Conservation (phyloP, 2,329 filamentous ascomycete species). For the Alternaria burnsii region DNA sequence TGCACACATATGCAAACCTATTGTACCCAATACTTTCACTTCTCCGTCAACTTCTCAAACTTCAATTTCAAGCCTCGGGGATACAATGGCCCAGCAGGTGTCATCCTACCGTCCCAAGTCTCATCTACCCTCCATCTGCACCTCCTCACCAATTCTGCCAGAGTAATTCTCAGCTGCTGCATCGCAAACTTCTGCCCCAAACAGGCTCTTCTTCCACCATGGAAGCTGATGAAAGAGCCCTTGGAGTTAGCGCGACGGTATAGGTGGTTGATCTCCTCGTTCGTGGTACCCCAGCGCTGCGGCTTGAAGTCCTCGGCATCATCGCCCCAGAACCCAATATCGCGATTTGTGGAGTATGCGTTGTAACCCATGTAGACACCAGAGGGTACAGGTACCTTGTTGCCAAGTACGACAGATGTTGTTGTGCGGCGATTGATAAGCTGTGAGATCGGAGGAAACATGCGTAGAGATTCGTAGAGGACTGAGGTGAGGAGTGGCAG, state of each 20-base stretch:
- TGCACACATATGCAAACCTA: background rate
- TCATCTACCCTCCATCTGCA: constrained; percentile 36
- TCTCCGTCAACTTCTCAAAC: constrained; percentile 18
- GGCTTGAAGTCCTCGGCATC: constrained; percentile 51
- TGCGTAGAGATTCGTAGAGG: constrained; percentile 58
- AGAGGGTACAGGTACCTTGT: constrained; percentile 27
- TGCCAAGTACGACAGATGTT: constrained; percentile 34
- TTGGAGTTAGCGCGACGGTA: constrained; percentile 50
- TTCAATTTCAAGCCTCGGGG: constrained; percentile 31
- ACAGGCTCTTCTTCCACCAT: constrained; percentile 53
- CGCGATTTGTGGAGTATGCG: constrained; percentile 38
- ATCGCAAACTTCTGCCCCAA: constrained; percentile 55
- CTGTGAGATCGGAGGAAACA: constrained; percentile 61
- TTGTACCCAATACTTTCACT: background rate
- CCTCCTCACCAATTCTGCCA: constrained; percentile 40
- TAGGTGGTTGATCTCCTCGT: constrained; percentile 47
- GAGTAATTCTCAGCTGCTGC: constrained; percentile 36
- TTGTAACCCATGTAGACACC: constrained; percentile 42
- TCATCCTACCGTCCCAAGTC: constrained; percentile 41
- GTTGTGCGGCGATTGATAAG: constrained; percentile 58
- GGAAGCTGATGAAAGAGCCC: constrained; percentile 55
- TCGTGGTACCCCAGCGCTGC: constrained; percentile 50
- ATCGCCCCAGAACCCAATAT: constrained; percentile 37
- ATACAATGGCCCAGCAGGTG: constrained; percentile 33
- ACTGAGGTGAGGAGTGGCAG: constrained; percentile 57